A percentile compares a stretch with the other conserved stretches of the same genome.
Evolutionary conservation across 768 basidiomycete genomes (phyloP).

Genomic region (Lenzites betulinus): DNA sequence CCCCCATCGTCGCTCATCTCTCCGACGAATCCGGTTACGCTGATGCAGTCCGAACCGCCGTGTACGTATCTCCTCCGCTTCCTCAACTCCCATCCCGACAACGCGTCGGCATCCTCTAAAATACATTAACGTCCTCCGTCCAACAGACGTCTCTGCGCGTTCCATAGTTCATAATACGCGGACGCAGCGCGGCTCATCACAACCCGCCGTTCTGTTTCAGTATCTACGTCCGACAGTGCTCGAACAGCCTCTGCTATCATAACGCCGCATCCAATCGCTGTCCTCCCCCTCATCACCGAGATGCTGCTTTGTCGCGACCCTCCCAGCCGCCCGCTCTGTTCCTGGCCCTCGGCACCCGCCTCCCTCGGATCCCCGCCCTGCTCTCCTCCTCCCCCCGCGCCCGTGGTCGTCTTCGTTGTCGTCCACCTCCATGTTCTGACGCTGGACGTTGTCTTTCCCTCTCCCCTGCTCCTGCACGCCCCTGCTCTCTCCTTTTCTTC

Average conservation of each 20-base stretch:
- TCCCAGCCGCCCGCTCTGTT: slow-evolving; percentile 7
- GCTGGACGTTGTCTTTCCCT: slow-evolving; percentile 20
- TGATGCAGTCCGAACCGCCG: not conserved
- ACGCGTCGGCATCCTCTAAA: too few relatives aligned
- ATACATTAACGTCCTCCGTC: too few relatives aligned
- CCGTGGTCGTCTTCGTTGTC: slow-evolving; percentile 13
- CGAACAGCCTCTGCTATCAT: slow-evolving; percentile 13
- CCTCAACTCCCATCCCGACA: too few relatives aligned
- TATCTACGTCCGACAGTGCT: not conserved
- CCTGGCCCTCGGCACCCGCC: slow-evolving; percentile 10
- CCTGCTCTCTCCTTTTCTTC: not conserved
- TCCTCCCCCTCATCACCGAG: slow-evolving; percentile 3
- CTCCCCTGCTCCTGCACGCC: not conserved
- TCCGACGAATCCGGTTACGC: not conserved
- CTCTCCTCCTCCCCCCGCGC: not conserved
- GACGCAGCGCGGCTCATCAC: not conserved
- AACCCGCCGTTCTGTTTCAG: not conserved
- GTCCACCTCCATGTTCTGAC: slow-evolving; percentile 25
- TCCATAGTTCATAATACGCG: too few relatives aligned
- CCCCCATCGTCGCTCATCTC: not conserved
- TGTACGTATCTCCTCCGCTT: too few relatives aligned
- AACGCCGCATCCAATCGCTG: slow-evolving; percentile 5
- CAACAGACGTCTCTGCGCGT: too few relatives aligned
- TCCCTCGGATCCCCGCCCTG: not conserved
- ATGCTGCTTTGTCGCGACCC: slow-evolving; percentile 5